These are phyloP conservation scores for Cavenderia fasciculata DNA, from an alignment of 78 protist genomes.

Conservation along the genomic window DNA sequence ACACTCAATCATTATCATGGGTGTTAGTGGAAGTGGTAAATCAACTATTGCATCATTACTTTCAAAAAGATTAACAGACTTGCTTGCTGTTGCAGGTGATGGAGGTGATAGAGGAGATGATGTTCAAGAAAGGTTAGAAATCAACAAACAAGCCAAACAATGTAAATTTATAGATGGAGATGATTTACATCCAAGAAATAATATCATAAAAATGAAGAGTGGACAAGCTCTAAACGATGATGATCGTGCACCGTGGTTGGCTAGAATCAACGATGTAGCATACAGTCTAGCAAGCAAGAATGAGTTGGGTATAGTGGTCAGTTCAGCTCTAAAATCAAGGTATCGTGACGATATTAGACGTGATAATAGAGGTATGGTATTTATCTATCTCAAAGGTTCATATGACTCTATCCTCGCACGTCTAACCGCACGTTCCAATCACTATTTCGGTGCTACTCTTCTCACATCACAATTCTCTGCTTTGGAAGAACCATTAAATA, in stretches of 20 bases:
- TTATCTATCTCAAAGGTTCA: constrained; percentile 20
- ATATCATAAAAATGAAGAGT: constrained; percentile 26
- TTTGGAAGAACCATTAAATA: constrained; percentile 21
- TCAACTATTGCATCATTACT: too few relatives aligned
- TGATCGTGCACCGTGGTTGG: constrained; percentile 64
- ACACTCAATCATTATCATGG: too few relatives aligned
- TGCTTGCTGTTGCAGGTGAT: too few relatives aligned
- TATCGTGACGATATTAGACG: constrained; percentile 21
- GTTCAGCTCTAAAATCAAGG: constrained; percentile 45
- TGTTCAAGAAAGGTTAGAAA: too few relatives aligned
- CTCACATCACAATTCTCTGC: constrained; percentile 31
- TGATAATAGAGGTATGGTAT: background rate
- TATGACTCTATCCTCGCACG: background rate
- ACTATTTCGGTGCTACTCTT: constrained; percentile 24
- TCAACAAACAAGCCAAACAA: too few relatives aligned
- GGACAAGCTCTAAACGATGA: constrained; percentile 65
- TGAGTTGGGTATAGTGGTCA: constrained; percentile 21
- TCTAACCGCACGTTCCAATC: constrained; percentile 14
- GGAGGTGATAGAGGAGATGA: too few relatives aligned
- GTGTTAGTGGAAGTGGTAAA: too few relatives aligned
- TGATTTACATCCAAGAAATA: constrained; percentile 15
- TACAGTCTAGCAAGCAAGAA: background rate
- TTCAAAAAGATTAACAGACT: too few relatives aligned
- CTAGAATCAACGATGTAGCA: constrained; percentile 13
- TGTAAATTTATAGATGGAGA: constrained; percentile 32